phyloP scores from a whole-genome alignment of 768 basidiomycete genomes.

The Pleurotus sapidus region DNA sequence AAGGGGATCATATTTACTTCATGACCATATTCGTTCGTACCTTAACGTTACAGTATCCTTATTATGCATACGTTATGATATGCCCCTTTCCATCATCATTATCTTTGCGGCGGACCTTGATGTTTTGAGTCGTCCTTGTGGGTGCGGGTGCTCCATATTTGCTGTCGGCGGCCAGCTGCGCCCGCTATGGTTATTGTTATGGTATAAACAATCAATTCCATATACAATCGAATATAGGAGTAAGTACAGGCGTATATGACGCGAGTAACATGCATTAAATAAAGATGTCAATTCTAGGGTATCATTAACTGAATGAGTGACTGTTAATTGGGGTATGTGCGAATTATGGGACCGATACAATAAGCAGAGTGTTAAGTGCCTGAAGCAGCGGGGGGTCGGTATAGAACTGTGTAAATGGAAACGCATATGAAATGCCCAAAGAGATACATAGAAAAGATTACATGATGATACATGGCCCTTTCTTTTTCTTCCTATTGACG shows the following conservation, averaged over 20 bases:
- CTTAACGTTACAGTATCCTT: no score
- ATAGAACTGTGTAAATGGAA: not conserved
- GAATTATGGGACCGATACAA: constrained; percentile 5
- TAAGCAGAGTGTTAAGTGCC: not conserved
- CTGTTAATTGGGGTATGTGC: constrained; percentile 4
- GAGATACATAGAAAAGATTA: constrained; percentile 16
- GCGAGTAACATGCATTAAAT: not conserved
- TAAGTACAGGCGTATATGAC: no score
- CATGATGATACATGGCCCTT: constrained; percentile 39
- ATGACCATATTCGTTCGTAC: not conserved
- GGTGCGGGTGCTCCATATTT: no score
- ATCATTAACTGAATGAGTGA: constrained; percentile 6
- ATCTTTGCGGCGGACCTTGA: no score
- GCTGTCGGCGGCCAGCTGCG: no score
- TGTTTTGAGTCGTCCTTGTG: no score
- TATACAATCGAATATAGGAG: not conserved
- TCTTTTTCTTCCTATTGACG: constrained; percentile 32
- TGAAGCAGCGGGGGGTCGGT: not conserved
- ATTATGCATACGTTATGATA: no score
- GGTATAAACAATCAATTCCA: not conserved
- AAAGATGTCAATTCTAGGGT: constrained; percentile 4
- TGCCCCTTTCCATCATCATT: no score
- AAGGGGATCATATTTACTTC: constrained; percentile 9
- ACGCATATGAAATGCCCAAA: not conserved
- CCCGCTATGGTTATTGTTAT: not conserved